Percentiles rank a stretch among this genome's conserved stretches.
Conservation (phyloP, 768 basidiomycete genomes). For the Trametes coccinea region DNA sequence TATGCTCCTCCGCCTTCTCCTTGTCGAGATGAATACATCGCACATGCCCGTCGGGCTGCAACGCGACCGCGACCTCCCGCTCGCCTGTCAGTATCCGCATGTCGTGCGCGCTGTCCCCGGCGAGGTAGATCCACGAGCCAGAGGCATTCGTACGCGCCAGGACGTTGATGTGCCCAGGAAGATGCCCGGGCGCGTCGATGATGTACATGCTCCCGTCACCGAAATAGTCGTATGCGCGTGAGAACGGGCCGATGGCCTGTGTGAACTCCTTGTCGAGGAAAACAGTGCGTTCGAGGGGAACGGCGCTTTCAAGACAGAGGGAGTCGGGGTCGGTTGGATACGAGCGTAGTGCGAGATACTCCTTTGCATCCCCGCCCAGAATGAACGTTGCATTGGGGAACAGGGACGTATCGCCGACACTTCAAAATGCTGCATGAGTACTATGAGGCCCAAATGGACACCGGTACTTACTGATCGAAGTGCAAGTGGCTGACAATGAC, state of each 20-base stretch:
- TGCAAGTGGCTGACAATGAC: conserved; percentile 55
- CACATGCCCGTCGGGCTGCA: conserved; percentile 26
- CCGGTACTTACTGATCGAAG: conserved; percentile 41
- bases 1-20: conserved; percentile 44
- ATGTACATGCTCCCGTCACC: conserved; percentile 60
- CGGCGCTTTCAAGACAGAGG: conserved; percentile 24
- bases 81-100: conserved; percentile 51
- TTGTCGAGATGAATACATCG: conserved; percentile 47
- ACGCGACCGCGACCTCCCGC: conserved; percentile 37
- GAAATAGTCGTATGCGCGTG: conserved; percentile 52
- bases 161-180: conserved; percentile 54
- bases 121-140: conserved; percentile 58
- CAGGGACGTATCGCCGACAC: conserved; percentile 44
- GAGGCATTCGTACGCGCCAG: conserved; percentile 54
- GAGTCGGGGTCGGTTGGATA: conserved; percentile 45
- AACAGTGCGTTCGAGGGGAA: conserved; percentile 16
- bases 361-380: conserved; percentile 43
- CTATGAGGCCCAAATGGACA: not conserved
- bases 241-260: conserved; percentile 51
- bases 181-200: conserved; percentile 57
- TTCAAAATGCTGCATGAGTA: not conserved
- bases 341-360: conserved; percentile 35
- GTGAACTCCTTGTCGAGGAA: conserved; percentile 35
- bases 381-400: conserved; percentile 51
- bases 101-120: conserved; percentile 59